Evolutionary conservation across 768 basidiomycete species (phyloP), one percentile per base, ranked within the genome.

Genomic region (Mycena indigotica): DNA sequence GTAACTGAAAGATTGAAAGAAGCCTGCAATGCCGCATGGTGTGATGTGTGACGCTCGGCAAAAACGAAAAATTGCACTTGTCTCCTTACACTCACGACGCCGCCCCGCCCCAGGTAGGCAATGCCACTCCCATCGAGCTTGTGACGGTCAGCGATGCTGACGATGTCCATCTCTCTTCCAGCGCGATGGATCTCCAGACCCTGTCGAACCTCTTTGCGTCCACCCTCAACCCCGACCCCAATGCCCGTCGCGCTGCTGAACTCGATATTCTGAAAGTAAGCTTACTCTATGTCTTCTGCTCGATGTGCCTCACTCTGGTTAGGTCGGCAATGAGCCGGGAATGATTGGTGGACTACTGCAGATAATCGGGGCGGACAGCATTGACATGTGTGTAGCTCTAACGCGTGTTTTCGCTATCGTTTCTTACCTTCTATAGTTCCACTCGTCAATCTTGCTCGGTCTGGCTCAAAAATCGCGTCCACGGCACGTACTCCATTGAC

Each of bases 391-490:
- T 79, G 86, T 83, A 65, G 68, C 50, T 35, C 38, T 3, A 60
- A 74, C 76, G 76, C 79, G 76, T 74, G n/a, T n/a, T n/a, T 53
- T 65, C 68, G 63, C 56, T 23, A 2, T 54, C 25, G 10, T 24
- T 28, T 57, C 32, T 26, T 5, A 50, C 53, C 61, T 50, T 45
- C 5, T 49, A 25, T 70, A 93, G 90, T 56, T 80, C 90, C 24
- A 91, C 88, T 54, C 89, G 92, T 38, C 91, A 94, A 66, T 88
- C 93, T 0, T 87, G 89, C 63, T 81, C 88, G 15, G 90, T 96
- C 21, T 96, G 88, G 83, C 79, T 95, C 66, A 96, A 96, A 75
- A 96, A 96, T 71, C 88, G 94, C 66, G 84, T 95, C 58, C 81
- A 83, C 55, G 77, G 79, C 4, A 80, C 80, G 19, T 95, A 93